These are phyloP conservation scores for Albifimbria verrucaria DNA, from an alignment of 2,329 filamentous ascomycete species.

Conservation along the genomic window DNA sequence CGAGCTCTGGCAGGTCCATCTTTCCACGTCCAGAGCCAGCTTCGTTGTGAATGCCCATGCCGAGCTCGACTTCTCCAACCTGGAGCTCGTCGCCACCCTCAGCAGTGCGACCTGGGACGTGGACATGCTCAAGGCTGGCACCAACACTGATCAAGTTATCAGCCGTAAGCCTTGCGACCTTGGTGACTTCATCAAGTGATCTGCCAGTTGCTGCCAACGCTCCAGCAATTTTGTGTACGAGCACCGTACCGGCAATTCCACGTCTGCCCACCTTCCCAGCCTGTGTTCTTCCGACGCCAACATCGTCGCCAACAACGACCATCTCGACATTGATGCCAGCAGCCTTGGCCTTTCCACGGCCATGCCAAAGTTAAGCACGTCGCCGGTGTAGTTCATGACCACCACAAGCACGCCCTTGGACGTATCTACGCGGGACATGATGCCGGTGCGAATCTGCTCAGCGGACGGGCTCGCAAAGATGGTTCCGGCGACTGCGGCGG, in stretches of 20 bases:
- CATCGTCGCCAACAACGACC: conserved; percentile 89
- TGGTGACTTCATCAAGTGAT: conserved; percentile 66
- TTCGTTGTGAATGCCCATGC: conserved; percentile 79
- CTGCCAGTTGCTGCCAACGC: conserved; percentile 73
- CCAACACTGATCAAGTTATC: conserved; percentile 82
- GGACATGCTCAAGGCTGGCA: conserved; percentile 84
- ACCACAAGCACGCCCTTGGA: conserved; percentile 79
- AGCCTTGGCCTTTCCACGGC: conserved; percentile 88
- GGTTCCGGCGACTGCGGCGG: conserved; percentile 79
- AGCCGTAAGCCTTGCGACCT: conserved; percentile 67
- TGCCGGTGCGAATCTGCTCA: conserved; percentile 76
- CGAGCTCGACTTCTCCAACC: conserved; percentile 57
- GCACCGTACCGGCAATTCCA: conserved; percentile 86
- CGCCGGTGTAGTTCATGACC: conserved; percentile 93
- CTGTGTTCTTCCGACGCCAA: conserved; percentile 76
- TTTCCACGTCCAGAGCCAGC: conserved; percentile 51
- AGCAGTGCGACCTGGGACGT: conserved; percentile 74
- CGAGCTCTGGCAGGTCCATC: conserved; percentile 50
- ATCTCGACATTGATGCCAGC: conserved; percentile 77
- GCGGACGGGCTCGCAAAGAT: conserved; percentile 81
- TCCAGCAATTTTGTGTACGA: conserved; percentile 88
- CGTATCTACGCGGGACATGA: conserved; percentile 68
- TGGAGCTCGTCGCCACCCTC: conserved; percentile 57
- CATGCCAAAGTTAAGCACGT: conserved; percentile 90
- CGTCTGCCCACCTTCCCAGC: conserved; percentile 90